A percentile compares a stretch with the other conserved stretches of the same genome.
phyloP scores from a whole-genome alignment of 139 green algal species.

The Picochlorum sp. region DNA sequence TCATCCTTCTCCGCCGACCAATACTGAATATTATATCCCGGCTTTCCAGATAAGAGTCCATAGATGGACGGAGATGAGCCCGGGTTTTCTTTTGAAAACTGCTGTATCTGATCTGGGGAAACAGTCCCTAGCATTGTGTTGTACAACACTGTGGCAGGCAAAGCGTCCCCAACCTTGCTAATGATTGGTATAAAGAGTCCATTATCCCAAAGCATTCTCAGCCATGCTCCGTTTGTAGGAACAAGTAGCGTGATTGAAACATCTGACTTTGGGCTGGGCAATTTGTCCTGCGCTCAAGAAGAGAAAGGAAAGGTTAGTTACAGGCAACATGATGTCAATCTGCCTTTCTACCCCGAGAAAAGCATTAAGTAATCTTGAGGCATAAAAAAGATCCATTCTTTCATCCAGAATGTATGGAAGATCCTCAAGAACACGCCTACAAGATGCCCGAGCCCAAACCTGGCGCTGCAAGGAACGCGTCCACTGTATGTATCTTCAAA shows the following conservation, averaged over 20 bases:
- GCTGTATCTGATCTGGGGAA: background rate
- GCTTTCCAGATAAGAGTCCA: background rate
- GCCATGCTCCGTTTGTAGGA: slow-evolving; percentile 22
- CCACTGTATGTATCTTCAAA: too few species aligned
- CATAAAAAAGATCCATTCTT: background rate
- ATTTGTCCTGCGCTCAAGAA: slow-evolving; percentile 12
- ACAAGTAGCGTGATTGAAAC: slow-evolving; percentile 22
- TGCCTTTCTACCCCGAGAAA: too few species aligned
- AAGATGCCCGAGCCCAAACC: too few species aligned
- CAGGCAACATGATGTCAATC: background rate
- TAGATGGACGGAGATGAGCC: slow-evolving; percentile 1
- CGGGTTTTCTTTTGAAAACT: slow-evolving; percentile 1
- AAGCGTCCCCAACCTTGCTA: background rate
- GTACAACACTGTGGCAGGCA: slow-evolving; percentile 5
- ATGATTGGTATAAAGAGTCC: slow-evolving; percentile 17
- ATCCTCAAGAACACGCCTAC: too few species aligned
- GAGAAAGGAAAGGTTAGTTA: background rate
- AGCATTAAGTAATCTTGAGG: too few species aligned
- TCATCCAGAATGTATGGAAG: background rate
- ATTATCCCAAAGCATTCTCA: slow-evolving; percentile 18
- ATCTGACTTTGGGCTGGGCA: slow-evolving; percentile 11
- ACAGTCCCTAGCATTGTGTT: slow-evolving; percentile 4
- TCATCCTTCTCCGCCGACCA: background rate
- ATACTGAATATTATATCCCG: background rate
- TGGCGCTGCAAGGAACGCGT: too few species aligned